phyloP scores from a whole-genome alignment of 2,329 filamentous ascomycete species.

The Calonectria hongkongensis region DNA sequence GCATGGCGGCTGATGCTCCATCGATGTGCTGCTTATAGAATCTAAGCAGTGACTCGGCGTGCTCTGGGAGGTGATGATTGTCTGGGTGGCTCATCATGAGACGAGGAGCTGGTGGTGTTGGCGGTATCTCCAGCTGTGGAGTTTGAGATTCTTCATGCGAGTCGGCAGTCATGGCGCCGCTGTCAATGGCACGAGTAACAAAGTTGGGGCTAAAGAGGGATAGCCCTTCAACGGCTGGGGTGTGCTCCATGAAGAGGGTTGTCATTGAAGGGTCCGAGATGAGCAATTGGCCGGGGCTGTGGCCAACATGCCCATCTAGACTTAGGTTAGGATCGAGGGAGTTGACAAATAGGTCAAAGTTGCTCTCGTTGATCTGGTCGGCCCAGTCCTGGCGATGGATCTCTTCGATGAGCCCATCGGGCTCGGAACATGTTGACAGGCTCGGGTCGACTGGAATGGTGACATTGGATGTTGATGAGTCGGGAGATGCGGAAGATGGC shows the following conservation, averaged over 20 bases:
- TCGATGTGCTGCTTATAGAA: conserved; percentile 56
- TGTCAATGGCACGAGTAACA: conserved; percentile 48
- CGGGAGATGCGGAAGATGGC: not conserved
- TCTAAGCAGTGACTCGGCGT: conserved; percentile 54
- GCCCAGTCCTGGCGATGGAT: conserved; percentile 49
- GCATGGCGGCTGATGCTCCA: conserved; percentile 54
- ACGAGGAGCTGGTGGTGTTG: conserved; percentile 4
- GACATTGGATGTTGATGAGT: conserved; percentile 35
- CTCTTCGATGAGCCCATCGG: conserved; percentile 48
- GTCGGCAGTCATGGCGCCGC: conserved; percentile 1
- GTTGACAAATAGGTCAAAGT: conserved; percentile 47
- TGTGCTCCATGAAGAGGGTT: conserved; percentile 48
- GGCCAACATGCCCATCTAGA: conserved; percentile 27
- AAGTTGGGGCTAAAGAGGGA: conserved; percentile 50
- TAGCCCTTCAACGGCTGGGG: conserved; percentile 48
- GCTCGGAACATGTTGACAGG: conserved; percentile 43
- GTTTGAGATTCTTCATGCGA: not conserved
- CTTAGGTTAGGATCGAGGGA: conserved; percentile 43
- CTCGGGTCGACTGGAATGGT: conserved; percentile 40
- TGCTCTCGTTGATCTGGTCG: conserved; percentile 45
- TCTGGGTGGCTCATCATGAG: not conserved
- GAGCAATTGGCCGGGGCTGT: conserved; percentile 32
- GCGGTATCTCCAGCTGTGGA: not conserved
- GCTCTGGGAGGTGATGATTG: conserved; percentile 38
- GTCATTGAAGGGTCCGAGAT: conserved; percentile 40